phyloP scores from a whole-genome alignment of 2,329 filamentous ascomycete species.

The Xylariaceae sp. region DNA sequence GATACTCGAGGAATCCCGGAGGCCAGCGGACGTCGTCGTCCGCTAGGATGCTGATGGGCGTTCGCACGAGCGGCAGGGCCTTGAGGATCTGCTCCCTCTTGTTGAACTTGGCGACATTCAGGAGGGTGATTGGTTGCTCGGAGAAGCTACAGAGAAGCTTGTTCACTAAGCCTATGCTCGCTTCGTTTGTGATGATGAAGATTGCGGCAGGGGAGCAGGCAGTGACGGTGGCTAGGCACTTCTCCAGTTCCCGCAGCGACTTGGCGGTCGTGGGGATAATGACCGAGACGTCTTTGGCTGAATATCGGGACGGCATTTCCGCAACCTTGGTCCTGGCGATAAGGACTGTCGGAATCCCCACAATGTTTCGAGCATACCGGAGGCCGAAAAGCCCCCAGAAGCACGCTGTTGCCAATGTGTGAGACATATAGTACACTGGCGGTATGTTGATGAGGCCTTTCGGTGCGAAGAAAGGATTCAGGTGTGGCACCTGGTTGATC shows the following conservation, averaged over 20 bases:
- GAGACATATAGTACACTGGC: not conserved
- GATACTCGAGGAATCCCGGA: conserved; percentile 2
- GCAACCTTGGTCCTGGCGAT: not conserved
- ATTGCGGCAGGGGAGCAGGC: conserved; percentile 4
- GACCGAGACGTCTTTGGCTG: conserved; percentile 5
- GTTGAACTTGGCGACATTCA: conserved; percentile 3
- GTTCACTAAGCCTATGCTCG: not conserved
- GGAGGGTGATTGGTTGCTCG: not conserved
- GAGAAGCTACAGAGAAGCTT: not conserved
- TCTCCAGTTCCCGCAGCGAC: not conserved
- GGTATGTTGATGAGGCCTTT: not conserved
- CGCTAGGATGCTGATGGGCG: conserved; percentile 3
- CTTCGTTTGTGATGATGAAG: conserved; percentile 2
- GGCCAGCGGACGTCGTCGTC: conserved; percentile 9
- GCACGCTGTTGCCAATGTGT: not conserved
- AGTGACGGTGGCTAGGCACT: conserved; percentile 1
- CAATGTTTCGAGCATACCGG: conserved; percentile 4
- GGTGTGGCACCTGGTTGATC: too few relatives aligned
- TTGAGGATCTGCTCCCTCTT: conserved; percentile 6
- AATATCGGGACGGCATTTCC: not conserved
- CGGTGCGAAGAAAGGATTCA: too few relatives aligned
- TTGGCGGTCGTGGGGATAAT: conserved; percentile 11
- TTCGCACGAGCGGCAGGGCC: conserved; percentile 2
- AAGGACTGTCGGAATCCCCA: conserved; percentile 3
- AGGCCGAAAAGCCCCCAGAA: conserved; percentile 1